These are phyloP conservation scores for Vinca minor DNA, from an alignment of 257 asterid genomes.

Conservation along the genomic window DNA sequence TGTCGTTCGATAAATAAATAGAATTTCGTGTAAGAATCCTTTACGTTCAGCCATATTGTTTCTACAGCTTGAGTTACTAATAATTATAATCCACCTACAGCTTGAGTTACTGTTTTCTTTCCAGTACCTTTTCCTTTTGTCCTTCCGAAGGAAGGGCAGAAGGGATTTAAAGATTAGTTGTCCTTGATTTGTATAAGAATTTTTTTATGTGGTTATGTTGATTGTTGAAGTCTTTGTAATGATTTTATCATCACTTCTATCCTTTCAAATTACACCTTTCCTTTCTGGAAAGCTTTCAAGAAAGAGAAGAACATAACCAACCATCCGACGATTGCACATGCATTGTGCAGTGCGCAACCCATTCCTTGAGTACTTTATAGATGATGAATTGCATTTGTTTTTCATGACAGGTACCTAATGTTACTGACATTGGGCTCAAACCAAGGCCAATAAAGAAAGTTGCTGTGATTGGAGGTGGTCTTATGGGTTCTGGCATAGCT, in stretches of 20 bases:
- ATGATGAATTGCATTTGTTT: constrained; percentile 10
- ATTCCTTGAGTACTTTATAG: neutral
- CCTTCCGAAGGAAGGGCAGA: neutral
- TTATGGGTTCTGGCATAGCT: constrained; percentile 99
- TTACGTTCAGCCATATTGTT: neutral
- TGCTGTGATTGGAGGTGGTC: constrained; percentile 95
- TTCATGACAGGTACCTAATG: constrained; percentile 65
- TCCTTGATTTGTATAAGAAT: neutral
- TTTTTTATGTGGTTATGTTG: neutral
- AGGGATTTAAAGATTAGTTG: neutral
- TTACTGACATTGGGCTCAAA: constrained; percentile 82
- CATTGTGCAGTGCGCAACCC: neutral
- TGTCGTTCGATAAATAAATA: neutral
- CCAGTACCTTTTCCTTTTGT: neutral
- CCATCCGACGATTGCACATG: neutral
- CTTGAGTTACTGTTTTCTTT: neutral
- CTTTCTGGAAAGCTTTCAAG: neutral
- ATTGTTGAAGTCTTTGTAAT: neutral
- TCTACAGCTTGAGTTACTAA: neutral
- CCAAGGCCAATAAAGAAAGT: constrained; percentile 75
- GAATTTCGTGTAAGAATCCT: neutral
- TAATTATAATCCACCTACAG: neutral
- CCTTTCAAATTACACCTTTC: neutral
- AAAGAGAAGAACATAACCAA: neutral
- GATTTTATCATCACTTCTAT: neutral